Base-by-base conservation (phyloP, 192 early-diverging fungal species). In the Podila epigama region DNA sequence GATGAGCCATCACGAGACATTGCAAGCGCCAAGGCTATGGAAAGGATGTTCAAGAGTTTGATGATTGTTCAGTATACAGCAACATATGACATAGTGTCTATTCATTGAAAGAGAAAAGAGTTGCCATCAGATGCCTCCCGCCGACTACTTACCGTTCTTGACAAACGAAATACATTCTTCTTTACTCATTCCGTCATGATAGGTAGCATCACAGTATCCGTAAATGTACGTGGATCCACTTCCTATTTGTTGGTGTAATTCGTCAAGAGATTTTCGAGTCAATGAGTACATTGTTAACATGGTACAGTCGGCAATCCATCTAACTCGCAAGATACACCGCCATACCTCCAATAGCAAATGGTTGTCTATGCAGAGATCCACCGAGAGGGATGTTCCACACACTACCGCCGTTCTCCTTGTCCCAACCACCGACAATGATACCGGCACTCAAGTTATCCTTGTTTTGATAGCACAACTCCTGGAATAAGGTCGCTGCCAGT, bases 391-490 rank as follows among this genome's bases (percentile, higher is more conserved):
- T 88, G 57, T 89, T 89, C 78, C 93, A 99, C 12, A 99, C 95
- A 40, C 88, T 87, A 5, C 91, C 92, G 15, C 96, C 96, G 57
- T 93, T 85, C 58, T 92, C 83, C 75, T 96, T 89, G 81, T 99
- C 98, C 95, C 95, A 98, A 36, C 98, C 98, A 27, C 89, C 98
- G 31, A 98, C 92, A 81, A 99, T 99, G 66, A 99, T 97, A 40
- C 94, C 95, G 18, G 98, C 98, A 35, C 78, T 85, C 52, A 99
- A 81, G 56, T 53, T 65, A 80, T 94, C 90, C 84, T 96, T 97
- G 87, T 99, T 99, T 58, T 89, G 73, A 81, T 99, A 99, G 79
- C 91, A 92, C 22, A 98, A 68, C 72, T 98, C 91, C 53, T 95
- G 95, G 89, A 99, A 98, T 59, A 99, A 80, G 22, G 91, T 84